Percentiles rank a stretch among this genome's conserved stretches.
Conservation (phyloP, 306 rosid species). For the Canavalia gladiata region DNA sequence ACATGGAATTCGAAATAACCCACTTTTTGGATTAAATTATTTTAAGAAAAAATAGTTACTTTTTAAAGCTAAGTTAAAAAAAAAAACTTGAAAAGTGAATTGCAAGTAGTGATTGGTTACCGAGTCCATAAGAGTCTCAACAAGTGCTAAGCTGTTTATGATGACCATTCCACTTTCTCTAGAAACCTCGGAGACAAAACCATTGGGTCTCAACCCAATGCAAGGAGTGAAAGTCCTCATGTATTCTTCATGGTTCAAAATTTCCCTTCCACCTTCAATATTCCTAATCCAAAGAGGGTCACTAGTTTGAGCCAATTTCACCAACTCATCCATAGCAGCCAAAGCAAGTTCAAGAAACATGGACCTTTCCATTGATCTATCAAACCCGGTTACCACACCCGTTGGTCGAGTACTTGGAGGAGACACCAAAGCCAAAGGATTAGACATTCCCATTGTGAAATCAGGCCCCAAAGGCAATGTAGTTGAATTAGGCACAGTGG, state of each 20-base stretch:
- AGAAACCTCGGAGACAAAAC: slow-evolving; percentile 83
- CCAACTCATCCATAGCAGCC: slow-evolving; percentile 95
- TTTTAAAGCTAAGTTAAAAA: too few relatives aligned
- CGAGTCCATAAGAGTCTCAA: slow-evolving; percentile 91
- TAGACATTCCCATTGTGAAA: slow-evolving; percentile 65
- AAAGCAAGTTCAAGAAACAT: slow-evolving; percentile 92
- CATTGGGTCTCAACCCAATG: slow-evolving; percentile 84
- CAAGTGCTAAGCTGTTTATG: slow-evolving; percentile 88
- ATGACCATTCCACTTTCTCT: slow-evolving; percentile 90
- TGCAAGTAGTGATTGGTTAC: slow-evolving; percentile 48
- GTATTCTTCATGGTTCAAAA: slow-evolving; percentile 85
- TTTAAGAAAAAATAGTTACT: too few relatives aligned
- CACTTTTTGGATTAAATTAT: too few relatives aligned
- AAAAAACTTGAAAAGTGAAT: too few relatives aligned
- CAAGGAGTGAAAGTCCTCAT: slow-evolving; percentile 77
- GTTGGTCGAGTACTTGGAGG: slow-evolving; percentile 44
- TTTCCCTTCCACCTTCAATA: slow-evolving; percentile 78
- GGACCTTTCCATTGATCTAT: slow-evolving; percentile 78
- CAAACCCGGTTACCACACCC: slow-evolving; percentile 49
- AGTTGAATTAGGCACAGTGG: slow-evolving; percentile 46
- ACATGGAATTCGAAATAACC: background rate
- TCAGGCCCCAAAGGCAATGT: slow-evolving; percentile 75
- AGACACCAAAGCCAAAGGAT: slow-evolving; percentile 55
- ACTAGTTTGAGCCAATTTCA: slow-evolving; percentile 79
- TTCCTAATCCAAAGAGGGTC: slow-evolving; percentile 93